These are phyloP conservation scores for Apiotrichum brassicae DNA, from an alignment of 1,284 basidiomycete species.

Conservation along the genomic window DNA sequence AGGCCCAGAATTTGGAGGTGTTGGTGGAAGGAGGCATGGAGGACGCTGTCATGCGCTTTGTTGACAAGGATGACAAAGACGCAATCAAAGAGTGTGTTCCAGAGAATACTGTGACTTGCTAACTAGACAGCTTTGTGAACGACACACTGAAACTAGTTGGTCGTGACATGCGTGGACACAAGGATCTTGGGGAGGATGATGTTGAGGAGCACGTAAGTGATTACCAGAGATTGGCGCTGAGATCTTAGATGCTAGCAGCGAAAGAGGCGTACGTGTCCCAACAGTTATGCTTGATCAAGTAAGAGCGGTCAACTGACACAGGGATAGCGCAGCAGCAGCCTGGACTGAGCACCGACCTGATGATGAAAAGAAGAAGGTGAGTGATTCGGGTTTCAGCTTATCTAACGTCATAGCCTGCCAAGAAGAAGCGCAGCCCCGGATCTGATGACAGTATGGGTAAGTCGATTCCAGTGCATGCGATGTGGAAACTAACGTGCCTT, in stretches of 20 bases:
- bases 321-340: neutral
- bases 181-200: conserved; percentile 5
- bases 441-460: conserved; percentile 71
- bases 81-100: conserved; percentile 67
- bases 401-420: conserved; percentile 37
- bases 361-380: conserved; percentile 43
- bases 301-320: conserved; percentile 4
- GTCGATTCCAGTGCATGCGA: conserved; percentile 17
- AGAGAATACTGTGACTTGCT: neutral
- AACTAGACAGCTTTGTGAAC: conserved; percentile 58
- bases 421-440: conserved; percentile 50
- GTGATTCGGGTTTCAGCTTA: neutral
- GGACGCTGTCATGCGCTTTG: conserved; percentile 84
- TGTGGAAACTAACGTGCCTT: neutral
- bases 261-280: neutral
- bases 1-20: conserved; percentile 81
- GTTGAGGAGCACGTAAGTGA: conserved; percentile 11
- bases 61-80: conserved; percentile 90
- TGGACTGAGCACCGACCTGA: neutral
- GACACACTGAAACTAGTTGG: conserved; percentile 57
- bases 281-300: conserved; percentile 37
- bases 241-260: neutral
- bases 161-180: conserved; percentile 23
- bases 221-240: neutral
- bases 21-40: conserved; percentile 79